A percentile compares a stretch with the other conserved stretches of the same genome.
These are phyloP conservation scores for Triangularia setosa DNA, from an alignment of 2,329 filamentous ascomycete species.

Conservation along the genomic window DNA sequence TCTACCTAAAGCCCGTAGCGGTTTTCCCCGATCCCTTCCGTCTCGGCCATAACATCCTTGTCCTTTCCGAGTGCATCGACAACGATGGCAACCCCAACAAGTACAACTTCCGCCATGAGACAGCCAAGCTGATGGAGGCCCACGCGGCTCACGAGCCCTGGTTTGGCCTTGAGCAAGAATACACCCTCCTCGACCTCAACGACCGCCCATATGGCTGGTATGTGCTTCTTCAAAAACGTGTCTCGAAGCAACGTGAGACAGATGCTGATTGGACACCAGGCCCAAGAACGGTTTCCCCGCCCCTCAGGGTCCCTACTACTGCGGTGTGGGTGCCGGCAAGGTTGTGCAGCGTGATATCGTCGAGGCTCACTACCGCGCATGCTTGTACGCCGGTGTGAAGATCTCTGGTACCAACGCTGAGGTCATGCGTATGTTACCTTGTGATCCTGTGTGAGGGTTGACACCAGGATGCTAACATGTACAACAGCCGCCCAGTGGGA, in stretches of 20 bases:
- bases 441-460: background rate
- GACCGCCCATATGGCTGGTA: conserved; percentile 93
- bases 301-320: conserved; percentile 94
- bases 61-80: conserved; percentile 77
- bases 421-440: conserved; percentile 55
- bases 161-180: conserved; percentile 94
- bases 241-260: background rate
- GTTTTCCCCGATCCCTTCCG: conserved; percentile 58
- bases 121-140: conserved; percentile 81
- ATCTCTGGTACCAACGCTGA: conserved; percentile 99
- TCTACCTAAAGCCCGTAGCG: conserved; percentile 81
- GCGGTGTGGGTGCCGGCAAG: conserved; percentile 94
- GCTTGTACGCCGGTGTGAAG: conserved; percentile 81
- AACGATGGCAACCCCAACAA: conserved; percentile 85
- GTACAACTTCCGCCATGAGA: conserved; percentile 96
- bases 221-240: conserved; percentile 8
- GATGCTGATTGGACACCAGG: conserved; percentile 1
- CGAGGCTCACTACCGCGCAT: conserved; percentile 72
- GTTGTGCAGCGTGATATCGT: conserved; percentile 98
- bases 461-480: conserved; percentile 2
- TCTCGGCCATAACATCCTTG: conserved; percentile 54
- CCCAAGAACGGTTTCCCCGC: conserved; percentile 50
- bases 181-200: conserved; percentile 82
- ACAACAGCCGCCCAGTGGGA: conserved; percentile 74
- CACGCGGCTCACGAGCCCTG: conserved; percentile 81